Conservation (phyloP, 1,139 yeast genomes). For the Blastobotrys aristatus region DNA sequence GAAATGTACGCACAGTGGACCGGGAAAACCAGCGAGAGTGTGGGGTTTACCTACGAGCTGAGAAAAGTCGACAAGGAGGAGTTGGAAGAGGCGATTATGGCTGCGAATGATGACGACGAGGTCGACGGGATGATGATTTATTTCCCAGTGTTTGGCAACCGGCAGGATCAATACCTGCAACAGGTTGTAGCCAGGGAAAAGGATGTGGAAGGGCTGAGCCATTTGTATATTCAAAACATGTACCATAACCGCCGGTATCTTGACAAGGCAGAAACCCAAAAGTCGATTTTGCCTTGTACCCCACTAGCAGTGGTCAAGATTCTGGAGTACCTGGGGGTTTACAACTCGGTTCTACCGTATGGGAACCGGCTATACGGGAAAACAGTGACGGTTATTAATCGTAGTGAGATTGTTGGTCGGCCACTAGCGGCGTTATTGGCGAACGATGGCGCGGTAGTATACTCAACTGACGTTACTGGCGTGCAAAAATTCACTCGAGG, state of each 20-base stretch:
- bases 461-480: slow-evolving; percentile 82
- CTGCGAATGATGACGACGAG: slow-evolving; percentile 68
- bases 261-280: slow-evolving; percentile 60
- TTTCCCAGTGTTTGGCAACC: slow-evolving; percentile 93
- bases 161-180: slow-evolving; percentile 92
- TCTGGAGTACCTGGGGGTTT: slow-evolving; percentile 82
- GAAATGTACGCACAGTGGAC: slow-evolving; percentile 96
- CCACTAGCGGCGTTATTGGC: slow-evolving; percentile 95
- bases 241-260: slow-evolving; percentile 86
- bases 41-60: slow-evolving; percentile 82
- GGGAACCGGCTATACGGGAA: slow-evolving; percentile 94
- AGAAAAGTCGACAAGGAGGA: slow-evolving; percentile 71
- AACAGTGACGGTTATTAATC: slow-evolving; percentile 80
- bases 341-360: slow-evolving; percentile 72
- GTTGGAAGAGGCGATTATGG: slow-evolving; percentile 74
- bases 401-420: slow-evolving; percentile 95
- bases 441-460: slow-evolving; percentile 95
- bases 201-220: slow-evolving; percentile 94
- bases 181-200: slow-evolving; percentile 81
- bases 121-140: slow-evolving; percentile 97
- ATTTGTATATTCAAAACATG: slow-evolving; percentile 85
- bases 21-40: slow-evolving; percentile 75
- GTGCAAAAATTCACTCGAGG: slow-evolving; percentile 93
- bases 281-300: slow-evolving; percentile 91
- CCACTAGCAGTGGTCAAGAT: slow-evolving; percentile 93